Base-by-base conservation (phyloP, 164 flowering plant species). In the Stephania yunnanensis region DNA sequence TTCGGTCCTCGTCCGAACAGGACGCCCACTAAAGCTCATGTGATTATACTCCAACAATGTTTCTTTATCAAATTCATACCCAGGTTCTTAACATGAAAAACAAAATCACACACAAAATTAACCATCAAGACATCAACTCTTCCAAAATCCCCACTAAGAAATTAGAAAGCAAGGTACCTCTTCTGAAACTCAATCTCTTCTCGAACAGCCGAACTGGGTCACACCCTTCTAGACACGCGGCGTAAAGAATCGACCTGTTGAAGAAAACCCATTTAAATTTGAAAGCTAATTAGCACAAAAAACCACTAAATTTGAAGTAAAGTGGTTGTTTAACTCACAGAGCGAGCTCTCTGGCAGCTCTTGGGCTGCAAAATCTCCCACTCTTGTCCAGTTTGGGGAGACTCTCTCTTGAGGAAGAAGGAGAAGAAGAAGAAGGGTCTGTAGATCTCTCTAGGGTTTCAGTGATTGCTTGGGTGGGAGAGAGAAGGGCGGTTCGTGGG, bases 321-420 rank as follows among this genome's bases (percentile, higher is more conserved):
- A 17, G 31, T 7, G 6, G 36, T 3, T 55, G 6, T n/a, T 75
- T 20, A 10, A 71, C 85, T 78, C 81, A 92, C 94, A 95, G 80
- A 65, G 98, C 95, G 65, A 92, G 92, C 79, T 95, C 97, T 52
- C 98, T 80, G 78, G 97, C 97, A 68, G 97, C 95, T 85, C 98
- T 88, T 12, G 98, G 97, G 80, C 97, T 95, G 79, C 93, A 91
- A 81, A 94, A 91, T 80, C 92, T 83, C 61, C 98, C 98, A 52
- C 83, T 89, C 77, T 90, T 89, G 77, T 94, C 98, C 36, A 89
- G 78, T 79, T 87, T 92, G 5, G 94, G 90, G 68, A 85, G 75
- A 75, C 67, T 69, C 3, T 83, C 89, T 73, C 70, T 84, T 4
- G 69, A 30, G 66, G 73, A 66, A 42, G 10, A 4, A 36, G 42